Evolutionary conservation across 192 early-diverging fungal species (phyloP), one percentile per base, ranked within the genome.

Genomic region (Coemansia sp.): DNA sequence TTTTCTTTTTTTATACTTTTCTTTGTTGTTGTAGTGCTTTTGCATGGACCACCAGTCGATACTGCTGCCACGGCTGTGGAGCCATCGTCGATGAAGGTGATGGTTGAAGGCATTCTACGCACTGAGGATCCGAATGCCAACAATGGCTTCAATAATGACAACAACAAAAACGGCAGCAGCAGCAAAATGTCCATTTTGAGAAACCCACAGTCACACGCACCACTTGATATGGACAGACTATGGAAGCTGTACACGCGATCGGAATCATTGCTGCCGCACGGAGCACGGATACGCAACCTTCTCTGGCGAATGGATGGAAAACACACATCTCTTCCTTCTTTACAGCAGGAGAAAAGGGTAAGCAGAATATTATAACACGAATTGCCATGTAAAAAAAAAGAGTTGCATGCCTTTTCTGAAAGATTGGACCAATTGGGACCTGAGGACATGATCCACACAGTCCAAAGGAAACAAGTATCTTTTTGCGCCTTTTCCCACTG

Each of bases 301-400:
- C 80, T 82, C 18, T 82, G 80, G 80, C 80, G 80, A 47, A 82
- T 82, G 72, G 60, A 69, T 36, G 60, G 43, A 54, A 54, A 54
- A 22, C 22, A 8, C 11, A 26, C 6, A 9, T 22, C 51, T 10
- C 16, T n/a, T 54, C 51, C 16, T 10, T 19, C 16, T 3, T 7
- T 11, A 22, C 51, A 21, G 9, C 51, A 54, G 22, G 21, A 54
- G 51, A 40, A 22, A 45, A 42, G 47, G 47, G 70, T 62, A 72
- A 67, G 62, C 4, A 15, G 46, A 26, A 26, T 26, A 26, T 26
- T 26, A 26, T 26, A 26, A 26, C 26, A 26, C 26, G 3, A 26
- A 26, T 26, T 26, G 26, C 26, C 26, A 26, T 26, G 26, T 26
- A 26, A 1, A 26, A 26, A 26, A 26, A 26, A 26, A 26, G 26